These are phyloP conservation scores for Aspergillus arachidicola DNA, from an alignment of 2,329 filamentous ascomycete genomes.

Conservation along the genomic window DNA sequence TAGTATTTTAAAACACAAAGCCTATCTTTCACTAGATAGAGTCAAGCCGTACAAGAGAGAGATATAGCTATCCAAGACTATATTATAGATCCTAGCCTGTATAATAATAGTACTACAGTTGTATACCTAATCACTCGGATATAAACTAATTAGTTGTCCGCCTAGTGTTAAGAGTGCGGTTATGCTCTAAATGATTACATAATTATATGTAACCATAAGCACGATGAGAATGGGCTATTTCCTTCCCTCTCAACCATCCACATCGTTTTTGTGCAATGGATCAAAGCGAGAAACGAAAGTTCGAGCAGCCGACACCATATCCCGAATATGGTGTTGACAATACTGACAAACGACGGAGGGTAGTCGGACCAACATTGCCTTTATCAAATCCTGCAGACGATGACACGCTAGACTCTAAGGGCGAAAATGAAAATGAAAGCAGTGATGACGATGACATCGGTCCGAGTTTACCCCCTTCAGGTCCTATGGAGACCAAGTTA, in stretches of 20 bases:
- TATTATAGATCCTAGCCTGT: too few species aligned
- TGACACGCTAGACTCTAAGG: slow-evolving; percentile 20
- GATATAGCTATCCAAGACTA: too few species aligned
- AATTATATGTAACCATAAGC: neutral
- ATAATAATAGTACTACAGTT: too few species aligned
- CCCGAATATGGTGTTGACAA: neutral
- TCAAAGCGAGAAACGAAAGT: slow-evolving; percentile 5
- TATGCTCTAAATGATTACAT: neutral
- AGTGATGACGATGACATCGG: slow-evolving; percentile 47
- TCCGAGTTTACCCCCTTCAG: slow-evolving; percentile 40
- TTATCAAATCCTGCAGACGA: slow-evolving; percentile 39
- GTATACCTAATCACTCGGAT: too few species aligned
- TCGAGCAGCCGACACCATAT: neutral
- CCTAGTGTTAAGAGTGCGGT: too few species aligned
- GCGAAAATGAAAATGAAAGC: slow-evolving; percentile 27
- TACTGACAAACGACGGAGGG: slow-evolving; percentile 50
- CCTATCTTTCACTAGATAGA: too few species aligned
- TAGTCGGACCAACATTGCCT: slow-evolving; percentile 60
- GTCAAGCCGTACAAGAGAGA: too few species aligned
- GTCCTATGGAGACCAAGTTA: neutral
- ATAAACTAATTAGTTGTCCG: too few species aligned
- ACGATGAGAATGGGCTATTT: too few species aligned
- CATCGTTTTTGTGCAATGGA: neutral
- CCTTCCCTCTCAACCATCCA: neutral
- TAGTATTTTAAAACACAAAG: too few species aligned